Evolutionary conservation across 352 stramenopile species (phyloP), one percentile per base, ranked within the genome.

Genomic region (Thraustotheca clavata): DNA sequence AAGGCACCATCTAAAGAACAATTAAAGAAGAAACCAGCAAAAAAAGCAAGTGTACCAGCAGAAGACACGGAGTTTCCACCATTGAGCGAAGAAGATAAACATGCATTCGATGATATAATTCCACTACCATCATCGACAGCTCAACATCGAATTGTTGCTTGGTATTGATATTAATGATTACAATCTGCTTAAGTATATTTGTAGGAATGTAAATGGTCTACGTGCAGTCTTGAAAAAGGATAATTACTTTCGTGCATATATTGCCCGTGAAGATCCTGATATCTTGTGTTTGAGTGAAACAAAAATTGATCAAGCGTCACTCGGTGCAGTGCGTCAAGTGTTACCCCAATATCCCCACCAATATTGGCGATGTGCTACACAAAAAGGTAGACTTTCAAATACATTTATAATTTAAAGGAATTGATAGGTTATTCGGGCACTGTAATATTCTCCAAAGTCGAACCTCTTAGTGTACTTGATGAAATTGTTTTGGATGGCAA

Each of bases 261-360:
- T 91, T 43, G 76, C 75, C 9, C 76, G 89, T 59, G 84, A 94
- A 62, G 74, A 91, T 67, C 80, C 84, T 1, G 84, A 91, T 49
- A 74, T 94, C 59, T 67, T 91, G 27, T 94, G 84, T 61, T 68
- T 94, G n/a, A 88, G 84, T 36, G 84, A 94, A 73, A 94, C 79
- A 38, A 94, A 94, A 71, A 91, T 94, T 60, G 76, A 79, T 60
- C 59, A 49, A 22, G 77, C 84, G 35, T 79, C 90, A 72, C 72
- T 91, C 12, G 73, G 81, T 40, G 86, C 88, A 66, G 69, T 75
- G 18, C 7, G 35, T 31, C 71, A 89, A 31, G 71, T 88, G 24
- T 65, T 90, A 67, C 76, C 82, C 27, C 77, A 91, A 47, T 94
- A 87, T 61, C 62, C 76, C 60, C 69, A 88, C 62, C 82, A 91